Base-by-base conservation (phyloP, 768 basidiomycete species). In the Rhizopogon vulgaris region DNA sequence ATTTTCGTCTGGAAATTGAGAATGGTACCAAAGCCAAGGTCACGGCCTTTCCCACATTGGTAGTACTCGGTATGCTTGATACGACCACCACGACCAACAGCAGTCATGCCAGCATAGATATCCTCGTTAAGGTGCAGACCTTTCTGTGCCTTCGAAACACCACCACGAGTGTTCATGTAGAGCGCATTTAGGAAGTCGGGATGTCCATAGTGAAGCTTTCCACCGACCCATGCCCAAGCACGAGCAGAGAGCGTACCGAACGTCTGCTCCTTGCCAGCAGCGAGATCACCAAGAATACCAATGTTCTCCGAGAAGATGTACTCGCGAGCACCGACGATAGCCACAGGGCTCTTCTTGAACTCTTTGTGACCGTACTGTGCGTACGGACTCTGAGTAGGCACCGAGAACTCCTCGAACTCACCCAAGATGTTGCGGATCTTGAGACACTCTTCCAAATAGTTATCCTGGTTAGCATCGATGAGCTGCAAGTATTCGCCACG, bases 231-330 rank as follows among this genome's bases (percentile, higher is more conserved):
- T 1, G 95, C 90, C 76, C 95, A 85, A 1, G 90, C 86, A 45
- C 96, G 84, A 11, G 94, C 95, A n/a, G 92, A 82, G 56, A 99
- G 83, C 1, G 96, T 98, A 66, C 96, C 96, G 69, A 99, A 99
- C 37, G 96, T 99, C 70, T 98, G 96, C 71, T 99, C 96, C 77
- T 99, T 98, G 15, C 96, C 94, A 55, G 96, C 96, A 38, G 96
- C 96, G 41, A 99, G 80, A 71, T 99, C 96, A 62, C 96, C 96
- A 42, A 99, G 78, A 61, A 98, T 95, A 78, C 96, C 96, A 57
- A 98, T 98, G 66, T 97, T 97, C 75, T 99, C 96, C 48, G 96
- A 98, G 74, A 99, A 99, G 67, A 99, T 97, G 71, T 99, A 99
- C 77, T 99, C 95, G 72, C 96, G 85, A 9, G 96, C 95, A 69